A percentile compares a stretch with the other conserved stretches of the same genome.
phyloP scores from a whole-genome alignment of 1,139 yeast species.

The Suhomyces atakaporum region DNA sequence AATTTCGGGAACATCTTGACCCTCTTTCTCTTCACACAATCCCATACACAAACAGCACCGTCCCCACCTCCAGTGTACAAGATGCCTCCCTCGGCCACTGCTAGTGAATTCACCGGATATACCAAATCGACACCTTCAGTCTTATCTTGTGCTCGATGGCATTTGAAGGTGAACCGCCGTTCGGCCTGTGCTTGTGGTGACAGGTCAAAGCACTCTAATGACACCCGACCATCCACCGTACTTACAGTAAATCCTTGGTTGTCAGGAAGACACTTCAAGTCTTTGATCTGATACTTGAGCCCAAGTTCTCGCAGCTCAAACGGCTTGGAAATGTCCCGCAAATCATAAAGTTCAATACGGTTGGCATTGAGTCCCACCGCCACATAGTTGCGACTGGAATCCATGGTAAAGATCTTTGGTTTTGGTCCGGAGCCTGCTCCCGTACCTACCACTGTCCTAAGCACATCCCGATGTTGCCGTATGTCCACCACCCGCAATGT shows the following conservation, averaged over 20 bases:
- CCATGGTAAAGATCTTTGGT: slow-evolving; percentile 72
- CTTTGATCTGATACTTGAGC: slow-evolving; percentile 68
- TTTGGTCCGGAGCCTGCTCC: slow-evolving; percentile 14
- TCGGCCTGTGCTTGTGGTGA: slow-evolving; percentile 44
- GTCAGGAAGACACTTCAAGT: slow-evolving; percentile 57
- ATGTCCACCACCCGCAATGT: slow-evolving; percentile 41
- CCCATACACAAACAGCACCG: slow-evolving; percentile 78
- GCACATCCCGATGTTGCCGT: slow-evolving; percentile 22
- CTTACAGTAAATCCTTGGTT: slow-evolving; percentile 72
- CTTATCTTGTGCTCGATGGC: slow-evolving; percentile 59
- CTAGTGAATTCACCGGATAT: slow-evolving; percentile 73
- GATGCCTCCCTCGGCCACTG: slow-evolving; percentile 52
- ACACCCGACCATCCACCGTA: slow-evolving; percentile 87
- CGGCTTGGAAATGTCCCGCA: slow-evolving; percentile 47
- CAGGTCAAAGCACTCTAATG: slow-evolving; percentile 70
- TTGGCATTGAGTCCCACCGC: slow-evolving; percentile 61
- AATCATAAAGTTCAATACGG: slow-evolving; percentile 59
- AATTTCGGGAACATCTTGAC: slow-evolving; percentile 59
- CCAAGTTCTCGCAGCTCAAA: slow-evolving; percentile 65
- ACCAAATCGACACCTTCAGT: slow-evolving; percentile 58
- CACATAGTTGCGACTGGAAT: slow-evolving; percentile 47
- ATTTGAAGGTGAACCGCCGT: slow-evolving; percentile 75
- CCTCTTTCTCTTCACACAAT: slow-evolving; percentile 61
- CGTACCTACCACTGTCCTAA: slow-evolving; percentile 7
- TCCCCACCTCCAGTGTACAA: slow-evolving; percentile 79